phyloP scores from a whole-genome alignment of 2,329 filamentous ascomycete species.

The Elsinoe fawcettii region DNA sequence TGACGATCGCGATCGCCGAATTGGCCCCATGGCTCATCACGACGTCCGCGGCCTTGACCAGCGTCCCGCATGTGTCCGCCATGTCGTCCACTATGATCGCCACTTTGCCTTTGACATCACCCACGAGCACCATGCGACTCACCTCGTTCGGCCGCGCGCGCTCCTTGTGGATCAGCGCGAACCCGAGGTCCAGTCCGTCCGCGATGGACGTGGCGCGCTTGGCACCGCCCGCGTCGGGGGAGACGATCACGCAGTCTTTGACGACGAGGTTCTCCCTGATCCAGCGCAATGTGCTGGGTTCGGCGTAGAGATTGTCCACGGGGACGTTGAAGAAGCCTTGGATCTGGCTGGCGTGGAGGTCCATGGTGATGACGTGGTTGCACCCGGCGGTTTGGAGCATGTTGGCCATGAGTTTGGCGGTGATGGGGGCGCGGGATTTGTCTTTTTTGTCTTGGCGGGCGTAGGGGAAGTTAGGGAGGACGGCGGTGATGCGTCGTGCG shows the following conservation, averaged over 20 bases:
- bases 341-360: conserved; percentile 87
- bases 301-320: conserved; percentile 79
- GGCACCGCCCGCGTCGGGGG: conserved; percentile 87
- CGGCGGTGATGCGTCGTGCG: conserved; percentile 85
- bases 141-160: conserved; percentile 86
- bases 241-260: conserved; percentile 84
- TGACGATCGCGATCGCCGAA: conserved; percentile 89
- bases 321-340: conserved; percentile 91
- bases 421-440: conserved; percentile 91
- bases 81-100: conserved; percentile 97
- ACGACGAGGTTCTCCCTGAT: conserved; percentile 78
- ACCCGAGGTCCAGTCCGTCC: conserved; percentile 80
- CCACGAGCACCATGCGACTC: conserved; percentile 90
- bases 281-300: conserved; percentile 86
- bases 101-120: conserved; percentile 81
- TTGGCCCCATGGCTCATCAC: conserved; percentile 79
- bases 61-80: conserved; percentile 89
- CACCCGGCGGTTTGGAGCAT: conserved; percentile 94
- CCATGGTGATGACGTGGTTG: conserved; percentile 93
- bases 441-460: conserved; percentile 98
- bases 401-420: conserved; percentile 90
- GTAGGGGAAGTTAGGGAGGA: conserved; percentile 94
- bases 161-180: conserved; percentile 96
- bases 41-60: conserved; percentile 80
- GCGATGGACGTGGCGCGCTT: conserved; percentile 92